Evolutionary conservation across 148 eudicot species (phyloP), one percentile per base, ranked within the genome.

Genomic region (Arctostaphylos glauca): DNA sequence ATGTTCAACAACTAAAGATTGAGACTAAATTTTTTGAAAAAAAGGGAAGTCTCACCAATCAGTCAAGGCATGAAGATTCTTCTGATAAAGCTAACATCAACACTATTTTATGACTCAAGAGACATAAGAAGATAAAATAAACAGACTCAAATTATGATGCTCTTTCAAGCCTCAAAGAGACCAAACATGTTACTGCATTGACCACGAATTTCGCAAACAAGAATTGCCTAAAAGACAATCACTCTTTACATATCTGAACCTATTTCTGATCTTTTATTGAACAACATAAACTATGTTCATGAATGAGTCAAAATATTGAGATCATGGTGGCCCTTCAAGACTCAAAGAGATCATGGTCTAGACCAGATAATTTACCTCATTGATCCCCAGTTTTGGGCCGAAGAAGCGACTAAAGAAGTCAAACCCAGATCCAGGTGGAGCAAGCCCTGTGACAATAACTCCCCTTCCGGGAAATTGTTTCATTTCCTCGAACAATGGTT

Each of bases 381-480:
- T 53, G 58, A 94, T 76, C 46, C 96, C 98, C 18, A 83, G 70
- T 25, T 93, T 94, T 23, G 98, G 96, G 78, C 83, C 84, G 85
- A 94, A 94, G 88, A 84, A 92, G 55, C 98, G 94, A 88, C 94
- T 91, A 80, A 84, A 70, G 41, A 93, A 93, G 82, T 95, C 97
- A 55, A 89, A 95, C 62, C 90, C 95, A 74, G 95, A 91, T 80
- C 83, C 94, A 46, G 89, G 74, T 5, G 92, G 84, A 60, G 93
- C 93, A 89, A 81, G 88, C 18, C 90, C 95, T 25, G 89, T 86
- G 70, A 95, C 81, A 77, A 95, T 89, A 18, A 95, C 52, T 47
- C 94, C 98, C 81, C 89, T 83, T 66, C 93, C 94, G 80, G 94
- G 89, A 75, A 85, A 87, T 59, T 83, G 83, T 55, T 60, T 46